These are phyloP conservation scores for Teunomyces aglyptinius DNA, from an alignment of 805 yeast species.

Conservation along the genomic window DNA sequence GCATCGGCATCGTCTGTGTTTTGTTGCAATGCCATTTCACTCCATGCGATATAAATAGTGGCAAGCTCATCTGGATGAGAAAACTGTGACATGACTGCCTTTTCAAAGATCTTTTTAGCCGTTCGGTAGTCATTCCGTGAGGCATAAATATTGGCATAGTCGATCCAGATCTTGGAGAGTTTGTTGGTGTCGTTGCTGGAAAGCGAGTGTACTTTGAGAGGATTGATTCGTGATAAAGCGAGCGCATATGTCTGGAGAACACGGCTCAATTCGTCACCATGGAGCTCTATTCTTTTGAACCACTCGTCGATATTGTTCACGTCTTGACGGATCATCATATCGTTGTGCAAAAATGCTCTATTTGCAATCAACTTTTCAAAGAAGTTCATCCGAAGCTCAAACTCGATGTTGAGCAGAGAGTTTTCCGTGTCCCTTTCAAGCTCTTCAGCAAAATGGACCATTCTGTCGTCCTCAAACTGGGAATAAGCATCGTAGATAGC, in stretches of 20 bases:
- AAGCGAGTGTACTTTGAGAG: conserved; percentile 40
- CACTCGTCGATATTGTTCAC: conserved; percentile 64
- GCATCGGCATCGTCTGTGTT: conserved; percentile 40
- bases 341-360: conserved; percentile 60
- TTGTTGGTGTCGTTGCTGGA: conserved; percentile 21
- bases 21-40: conserved; percentile 56
- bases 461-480: conserved; percentile 53
- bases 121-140: conserved; percentile 51
- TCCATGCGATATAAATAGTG: conserved; percentile 72
- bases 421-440: conserved; percentile 10
- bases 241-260: conserved; percentile 53
- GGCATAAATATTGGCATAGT: conserved; percentile 66
- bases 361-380: conserved; percentile 57
- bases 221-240: conserved; percentile 67
- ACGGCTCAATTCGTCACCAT: conserved; percentile 32
- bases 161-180: conserved; percentile 64
- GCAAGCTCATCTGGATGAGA: conserved; percentile 61
- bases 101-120: conserved; percentile 60
- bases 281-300: conserved; percentile 57
- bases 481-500: conserved; percentile 59
- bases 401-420: conserved; percentile 18
- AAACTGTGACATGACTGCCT: conserved; percentile 71
- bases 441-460: conserved; percentile 13
- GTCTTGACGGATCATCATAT: conserved; percentile 62
- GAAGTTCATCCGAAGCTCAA: conserved; percentile 44